A percentile compares a stretch with the other conserved stretches of the same genome.
Evolutionary conservation across 345 rosid species (phyloP).

Genomic region (Salix exigua): DNA sequence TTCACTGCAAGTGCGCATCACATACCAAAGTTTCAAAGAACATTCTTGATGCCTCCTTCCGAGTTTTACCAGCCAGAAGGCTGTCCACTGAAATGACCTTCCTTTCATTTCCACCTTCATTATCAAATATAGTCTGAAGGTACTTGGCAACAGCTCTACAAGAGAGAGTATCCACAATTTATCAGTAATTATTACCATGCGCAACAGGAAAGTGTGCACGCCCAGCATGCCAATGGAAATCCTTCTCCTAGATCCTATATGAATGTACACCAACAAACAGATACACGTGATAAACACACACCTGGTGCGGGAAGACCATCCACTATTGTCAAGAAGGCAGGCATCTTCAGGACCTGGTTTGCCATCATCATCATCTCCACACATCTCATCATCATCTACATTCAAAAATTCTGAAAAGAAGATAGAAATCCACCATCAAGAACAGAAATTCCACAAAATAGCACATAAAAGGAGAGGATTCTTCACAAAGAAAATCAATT

Average conservation of each 20-base stretch:
- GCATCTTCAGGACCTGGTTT: slow-evolving; percentile 51
- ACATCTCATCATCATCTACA: slow-evolving; percentile 81
- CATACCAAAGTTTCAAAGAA: slow-evolving; percentile 97
- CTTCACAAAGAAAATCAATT: neutral
- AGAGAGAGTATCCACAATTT: neutral
- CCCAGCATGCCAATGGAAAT: neutral
- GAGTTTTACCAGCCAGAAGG: slow-evolving; percentile 83
- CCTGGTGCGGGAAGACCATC: slow-evolving; percentile 99
- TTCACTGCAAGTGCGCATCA: slow-evolving; percentile 6
- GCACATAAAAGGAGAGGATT: neutral
- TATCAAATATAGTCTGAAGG: slow-evolving; percentile 65
- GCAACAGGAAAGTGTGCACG: neutral
- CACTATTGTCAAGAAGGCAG: slow-evolving; percentile 73
- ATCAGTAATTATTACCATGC: neutral
- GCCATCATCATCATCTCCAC: slow-evolving; percentile 59
- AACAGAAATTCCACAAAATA: neutral
- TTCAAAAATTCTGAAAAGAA: slow-evolving; percentile 66
- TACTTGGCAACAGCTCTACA: slow-evolving; percentile 92
- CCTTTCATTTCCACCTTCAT: slow-evolving; percentile 59
- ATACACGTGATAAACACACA: slow-evolving; percentile 13
- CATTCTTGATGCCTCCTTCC: slow-evolving; percentile 98
- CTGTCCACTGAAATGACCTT: slow-evolving; percentile 55
- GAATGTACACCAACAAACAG: neutral
- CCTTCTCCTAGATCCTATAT: neutral
- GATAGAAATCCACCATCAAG: neutral